Conservation (phyloP, 345 rosid genomes). For the Linum lewisii region DNA sequence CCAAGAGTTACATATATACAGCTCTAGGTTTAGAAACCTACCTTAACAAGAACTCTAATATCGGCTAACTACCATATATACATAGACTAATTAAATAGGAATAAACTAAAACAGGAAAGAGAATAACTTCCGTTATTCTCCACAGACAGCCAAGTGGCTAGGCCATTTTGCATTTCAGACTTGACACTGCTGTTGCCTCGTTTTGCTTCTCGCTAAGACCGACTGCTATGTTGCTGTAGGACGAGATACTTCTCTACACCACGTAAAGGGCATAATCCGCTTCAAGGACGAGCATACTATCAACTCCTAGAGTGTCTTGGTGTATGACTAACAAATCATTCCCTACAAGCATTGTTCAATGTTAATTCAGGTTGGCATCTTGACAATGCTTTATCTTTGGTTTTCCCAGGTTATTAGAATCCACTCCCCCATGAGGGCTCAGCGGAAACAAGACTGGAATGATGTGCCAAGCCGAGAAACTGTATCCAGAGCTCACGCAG, state of each 20-base stretch:
- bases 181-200: neutral
- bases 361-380: neutral
- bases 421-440: slow-evolving; percentile 87
- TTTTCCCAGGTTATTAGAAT: slow-evolving; percentile 64
- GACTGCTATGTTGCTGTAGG: slow-evolving; percentile 29
- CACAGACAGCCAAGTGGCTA: no score
- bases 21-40: no score
- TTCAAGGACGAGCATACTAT: slow-evolving; percentile 96
- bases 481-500: slow-evolving; percentile 64
- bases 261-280: slow-evolving; percentile 95
- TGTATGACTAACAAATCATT: slow-evolving; percentile 30
- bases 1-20: no score
- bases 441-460: slow-evolving; percentile 72
- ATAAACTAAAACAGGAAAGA: no score
- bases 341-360: neutral
- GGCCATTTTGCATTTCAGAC: no score
- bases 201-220: neutral
- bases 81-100: no score
- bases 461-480: slow-evolving; percentile 72
- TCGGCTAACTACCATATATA: no score
- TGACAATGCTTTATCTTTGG: slow-evolving; percentile 9
- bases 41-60: no score
- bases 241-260: slow-evolving; percentile 89
- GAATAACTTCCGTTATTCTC: no score
- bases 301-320: slow-evolving; percentile 97